Base-by-base conservation (phyloP, 1,139 yeast genomes). In the Yamadazyma spencermartinsiae region DNA sequence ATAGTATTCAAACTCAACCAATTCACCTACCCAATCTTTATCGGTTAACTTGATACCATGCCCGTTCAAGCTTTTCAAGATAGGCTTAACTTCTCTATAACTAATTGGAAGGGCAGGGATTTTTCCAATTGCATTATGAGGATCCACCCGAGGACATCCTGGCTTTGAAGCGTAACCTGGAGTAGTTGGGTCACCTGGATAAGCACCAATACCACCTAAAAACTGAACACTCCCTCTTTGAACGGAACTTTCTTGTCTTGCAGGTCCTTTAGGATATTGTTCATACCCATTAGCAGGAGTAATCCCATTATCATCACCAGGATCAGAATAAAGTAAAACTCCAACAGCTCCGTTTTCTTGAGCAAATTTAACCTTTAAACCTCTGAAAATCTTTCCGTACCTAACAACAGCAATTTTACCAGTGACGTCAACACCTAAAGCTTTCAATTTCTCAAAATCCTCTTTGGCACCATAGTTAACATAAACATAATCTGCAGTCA, bases 141-240 rank as follows among this genome's bases (percentile, higher is more conserved):
- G 77, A 36, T 69, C 75, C 39, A 60, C 44, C 39, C 76, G 63
- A 29, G 60, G 66, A n/a, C 54, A 72, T 16, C 71, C 81, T 2
- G 78, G 72, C 44, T 78, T 81, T 31, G 88, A 80, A 4, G 94
- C 81, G 51, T 79, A 81, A 0, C 92, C 92, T 15, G 95, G 95
- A 3, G 95, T 84, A 2, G 95, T 80, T 30, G 96, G 96, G 55
- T 89, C 96, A 35, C 96, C 96, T 1, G 96, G 95, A 32, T 72
- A 59, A 12, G 69, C 55, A 9, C 71, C 72, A 4, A 72, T 65
- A 34, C 75, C 76, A 2, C 95, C 85, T 38, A 88, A 66, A 54
- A 82, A 88, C 59, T 82, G 86, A 3, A 83, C 92, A 42, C 90
- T 81, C 1, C 96, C 96, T 54, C 96, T 74, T 65, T 86, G 92